Percentiles rank a stretch among this genome's conserved stretches.
Conservation (phyloP, 2,329 filamentous ascomycete species). For the Diaporthe amygdali region DNA sequence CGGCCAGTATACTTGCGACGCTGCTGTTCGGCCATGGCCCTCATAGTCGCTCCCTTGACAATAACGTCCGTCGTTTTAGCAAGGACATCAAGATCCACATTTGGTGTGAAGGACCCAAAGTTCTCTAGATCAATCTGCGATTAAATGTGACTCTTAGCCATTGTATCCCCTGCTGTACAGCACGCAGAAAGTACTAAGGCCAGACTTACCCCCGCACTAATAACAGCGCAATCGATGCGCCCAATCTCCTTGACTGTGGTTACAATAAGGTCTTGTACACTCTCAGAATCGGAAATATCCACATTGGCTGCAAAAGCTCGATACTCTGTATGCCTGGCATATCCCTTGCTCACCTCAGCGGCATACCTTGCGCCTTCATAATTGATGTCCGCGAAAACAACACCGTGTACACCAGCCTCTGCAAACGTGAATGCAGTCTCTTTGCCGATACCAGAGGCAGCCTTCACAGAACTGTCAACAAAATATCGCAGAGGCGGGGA, state of each 20-base stretch:
- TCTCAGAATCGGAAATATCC: neutral
- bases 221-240: constrained; percentile 14
- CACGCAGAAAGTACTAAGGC: neutral
- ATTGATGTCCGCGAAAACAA: constrained; percentile 19
- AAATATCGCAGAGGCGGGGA: neutral
- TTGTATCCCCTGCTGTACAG: neutral
- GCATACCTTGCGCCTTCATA: neutral
- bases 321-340: neutral
- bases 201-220: constrained; percentile 8
- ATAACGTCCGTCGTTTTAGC: neutral
- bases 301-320: neutral
- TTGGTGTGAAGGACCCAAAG: neutral
- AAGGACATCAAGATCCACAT: neutral
- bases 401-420: constrained; percentile 6
- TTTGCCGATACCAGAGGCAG: constrained; percentile 12
- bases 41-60: neutral
- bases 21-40: neutral
- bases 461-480: neutral
- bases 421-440: constrained; percentile 12
- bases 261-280: neutral
- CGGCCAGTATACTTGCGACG: neutral
- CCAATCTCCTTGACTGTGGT: neutral
- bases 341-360: constrained; percentile 5
- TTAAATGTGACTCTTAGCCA: neutral
- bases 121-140: constrained; percentile 1